Evolutionary conservation across 169 alveolate genomes (phyloP), one percentile per base, ranked within the genome.

Genomic region (Babesia caballi): DNA sequence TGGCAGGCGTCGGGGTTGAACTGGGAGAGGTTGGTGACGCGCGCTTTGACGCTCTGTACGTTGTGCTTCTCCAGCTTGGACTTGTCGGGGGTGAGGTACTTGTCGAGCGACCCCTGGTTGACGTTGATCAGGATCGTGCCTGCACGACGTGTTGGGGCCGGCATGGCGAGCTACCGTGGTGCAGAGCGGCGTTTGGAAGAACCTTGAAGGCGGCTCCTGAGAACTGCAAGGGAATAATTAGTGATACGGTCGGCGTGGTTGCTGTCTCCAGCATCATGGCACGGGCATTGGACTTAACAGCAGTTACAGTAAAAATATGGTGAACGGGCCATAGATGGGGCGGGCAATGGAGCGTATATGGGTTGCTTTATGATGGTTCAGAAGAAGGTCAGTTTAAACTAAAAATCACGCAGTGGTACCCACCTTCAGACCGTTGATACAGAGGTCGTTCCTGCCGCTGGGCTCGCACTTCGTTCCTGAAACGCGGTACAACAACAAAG

Each of bases 181-280:
- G 98, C n/a, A 94, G 75, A 2, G 95, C 74, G 27, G 90, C 94
- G 50, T 88, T 84, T 17, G 68, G 83, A 25, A 85, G 66, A n/a
- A 91, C 69, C 71, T 94, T 92, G 76, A 92, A 94, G 15, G 98
- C 98, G 19, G 97, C 88, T 9, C 98, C 98, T 32, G 96, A 92
- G 38, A 92, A 82, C 84, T 78, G 49, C 14, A 27, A 14, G 0
- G 21, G 1, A 8, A n/a, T n/a, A n/a, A n/a, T n/a, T n/a, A n/a
- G n/a, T n/a, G n/a, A n/a, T n/a, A n/a, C n/a, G n/a, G n/a, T n/a
- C n/a, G n/a, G n/a, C n/a, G n/a, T n/a, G n/a, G n/a, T n/a, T n/a
- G n/a, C n/a, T n/a, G n/a, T n/a, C n/a, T n/a, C n/a, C n/a, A n/a
- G n/a, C n/a, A n/a, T n/a, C n/a, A n/a, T n/a, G n/a, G n/a, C n/a